Base-by-base conservation (phyloP, 306 rosid species). In the Elaeagnus macrophylla region DNA sequence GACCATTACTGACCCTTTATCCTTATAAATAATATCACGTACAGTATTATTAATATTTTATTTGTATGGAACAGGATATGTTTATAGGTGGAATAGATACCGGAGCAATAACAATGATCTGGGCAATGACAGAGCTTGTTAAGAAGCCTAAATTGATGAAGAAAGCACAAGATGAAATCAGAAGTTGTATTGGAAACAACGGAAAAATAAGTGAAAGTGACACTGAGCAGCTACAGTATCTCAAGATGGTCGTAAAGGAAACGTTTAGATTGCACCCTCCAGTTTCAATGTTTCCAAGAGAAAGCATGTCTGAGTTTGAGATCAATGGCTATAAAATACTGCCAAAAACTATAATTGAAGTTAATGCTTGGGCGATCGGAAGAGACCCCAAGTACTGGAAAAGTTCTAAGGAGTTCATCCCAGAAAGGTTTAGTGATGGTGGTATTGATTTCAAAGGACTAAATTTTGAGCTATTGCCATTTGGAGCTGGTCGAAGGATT, bases 251-350 rank as follows among this genome's bases (percentile, higher is more conserved):
- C 9, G 38, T 81, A 9, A 81, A 81, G 53, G 84, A 77, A 37
- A 48, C 77, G 9, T 7, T 81, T 0, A 65, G 88, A 37, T 15
- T 81, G 38, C 88, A 81, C 38, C 83, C 77, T 9, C 77, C 82
- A 54, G 74, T 53, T 1, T 59, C 84, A n/a, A 12, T 81, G n/a
- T 72, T 78, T 8, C 76, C 88, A 47, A 72, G 88, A 67, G 74
- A 81, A 58, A 35, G 71, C 3, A 61, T 65, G 15, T 56, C 68
- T 1, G 16, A 37, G 2, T 67, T 72, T 37, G 16, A 25, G 7
- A 37, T 81, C 9, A 16, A 53, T 13, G 84, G 77, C 3, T 78
- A 52, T 35, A 74, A 82, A 12, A 59, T 77, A 12, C 19, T 41
- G 6, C 78, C 76, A 0, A 65, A 68, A 39, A 69, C 78, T 0